phyloP scores from a whole-genome alignment of 139 green algal genomes.

The Microglena sp. region DNA sequence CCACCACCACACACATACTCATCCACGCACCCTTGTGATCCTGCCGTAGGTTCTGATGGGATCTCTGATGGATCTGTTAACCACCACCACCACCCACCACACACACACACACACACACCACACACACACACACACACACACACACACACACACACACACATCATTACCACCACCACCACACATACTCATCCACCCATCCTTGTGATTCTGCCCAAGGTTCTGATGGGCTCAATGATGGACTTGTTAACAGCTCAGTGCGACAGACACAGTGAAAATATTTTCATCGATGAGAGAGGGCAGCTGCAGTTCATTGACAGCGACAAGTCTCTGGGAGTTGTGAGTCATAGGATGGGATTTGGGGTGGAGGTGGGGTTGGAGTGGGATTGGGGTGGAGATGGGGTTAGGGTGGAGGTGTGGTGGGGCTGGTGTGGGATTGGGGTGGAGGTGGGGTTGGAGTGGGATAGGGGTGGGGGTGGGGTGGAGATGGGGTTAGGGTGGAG shows the following conservation, averaged over 20 bases:
- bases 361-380: too few relatives aligned
- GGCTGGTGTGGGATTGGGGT: too few relatives aligned
- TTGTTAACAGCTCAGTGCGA: slow-evolving; percentile 37
- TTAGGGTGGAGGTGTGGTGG: too few relatives aligned
- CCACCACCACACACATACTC: neutral
- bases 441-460: too few relatives aligned
- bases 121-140: neutral
- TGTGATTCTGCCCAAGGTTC: slow-evolving; percentile 11
- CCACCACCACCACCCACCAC: too few relatives aligned
- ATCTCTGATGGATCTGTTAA: neutral
- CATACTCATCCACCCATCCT: neutral
- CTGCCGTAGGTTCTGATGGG: too few relatives aligned
- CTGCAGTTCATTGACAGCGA: slow-evolving; percentile 47
- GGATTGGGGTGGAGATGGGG: too few relatives aligned
- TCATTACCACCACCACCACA: neutral
- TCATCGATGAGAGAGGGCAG: slow-evolving; percentile 24
- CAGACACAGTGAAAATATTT: slow-evolving; percentile 43
- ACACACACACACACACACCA: too few relatives aligned
- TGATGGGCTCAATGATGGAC: slow-evolving; percentile 28
- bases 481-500: too few relatives aligned
- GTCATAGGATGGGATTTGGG: too few relatives aligned
- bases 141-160: neutral
- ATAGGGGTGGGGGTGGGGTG: too few relatives aligned
- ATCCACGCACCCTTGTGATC: neutral
- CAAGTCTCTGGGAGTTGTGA: slow-evolving; percentile 24